Conservation (phyloP, 257 asterid genomes). For the Jacaranda mimosifolia region DNA sequence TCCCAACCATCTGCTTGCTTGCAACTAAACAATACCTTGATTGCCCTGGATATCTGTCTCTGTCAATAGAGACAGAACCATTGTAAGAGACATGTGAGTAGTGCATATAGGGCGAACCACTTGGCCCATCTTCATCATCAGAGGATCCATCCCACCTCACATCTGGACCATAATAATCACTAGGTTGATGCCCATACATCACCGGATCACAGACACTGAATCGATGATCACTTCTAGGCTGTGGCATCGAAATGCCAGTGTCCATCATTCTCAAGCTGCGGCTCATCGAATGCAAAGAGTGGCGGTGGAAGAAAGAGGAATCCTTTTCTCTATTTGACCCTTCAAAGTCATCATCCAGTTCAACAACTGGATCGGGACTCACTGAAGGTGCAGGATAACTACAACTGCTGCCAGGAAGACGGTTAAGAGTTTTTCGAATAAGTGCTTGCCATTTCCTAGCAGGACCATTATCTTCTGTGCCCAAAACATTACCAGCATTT, state of each 20-base stretch:
- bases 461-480: slow-evolving; percentile 94
- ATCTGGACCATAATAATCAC: slow-evolving; percentile 56
- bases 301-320: slow-evolving; percentile 63
- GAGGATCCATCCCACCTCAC: slow-evolving; percentile 59
- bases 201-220: slow-evolving; percentile 80
- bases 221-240: slow-evolving; percentile 65
- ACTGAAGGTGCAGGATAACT: slow-evolving; percentile 56
- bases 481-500: slow-evolving; percentile 94
- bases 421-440: slow-evolving; percentile 71
- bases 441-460: slow-evolving; percentile 91
- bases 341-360: slow-evolving; percentile 73
- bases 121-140: slow-evolving; percentile 65
- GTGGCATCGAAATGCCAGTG: slow-evolving; percentile 50
- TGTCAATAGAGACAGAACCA: slow-evolving; percentile 53
- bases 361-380: slow-evolving; percentile 61
- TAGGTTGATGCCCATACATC: slow-evolving; percentile 58
- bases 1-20: slow-evolving; percentile 95
- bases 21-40: slow-evolving; percentile 82
- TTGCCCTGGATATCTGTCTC: slow-evolving; percentile 51
- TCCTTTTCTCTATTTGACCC: slow-evolving; percentile 52
- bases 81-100: slow-evolving; percentile 53
- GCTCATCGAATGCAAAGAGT: slow-evolving; percentile 72
- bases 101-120: slow-evolving; percentile 53
- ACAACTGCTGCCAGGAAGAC: slow-evolving; percentile 59
- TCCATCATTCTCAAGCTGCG: slow-evolving; percentile 76